phyloP scores from a whole-genome alignment of 2,329 filamentous ascomycete genomes.

The Dryadomyces quercivorus region DNA sequence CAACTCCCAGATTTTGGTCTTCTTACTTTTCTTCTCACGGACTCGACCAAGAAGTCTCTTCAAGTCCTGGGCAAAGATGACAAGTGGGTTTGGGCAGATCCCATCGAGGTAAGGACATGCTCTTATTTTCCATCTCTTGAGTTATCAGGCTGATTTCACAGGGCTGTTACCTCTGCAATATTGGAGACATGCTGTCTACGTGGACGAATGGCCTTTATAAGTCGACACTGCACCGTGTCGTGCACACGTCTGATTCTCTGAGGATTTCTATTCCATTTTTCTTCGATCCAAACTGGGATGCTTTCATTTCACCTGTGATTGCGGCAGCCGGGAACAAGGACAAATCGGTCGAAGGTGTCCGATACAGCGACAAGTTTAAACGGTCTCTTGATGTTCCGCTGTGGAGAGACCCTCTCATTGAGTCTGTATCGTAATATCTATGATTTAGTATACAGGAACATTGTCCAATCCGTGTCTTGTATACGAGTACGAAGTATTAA shows the following conservation, averaged over 20 bases:
- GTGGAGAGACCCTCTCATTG: constrained; percentile 3
- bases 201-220: constrained; percentile 37
- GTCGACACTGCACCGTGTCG: constrained; percentile 34
- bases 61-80: constrained; percentile 29
- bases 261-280: constrained; percentile 42
- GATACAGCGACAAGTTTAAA: constrained; percentile 13
- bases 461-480: background rate
- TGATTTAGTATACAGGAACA: background rate
- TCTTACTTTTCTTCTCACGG: constrained; percentile 4
- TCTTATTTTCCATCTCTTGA: background rate
- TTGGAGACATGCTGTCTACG: constrained; percentile 36
- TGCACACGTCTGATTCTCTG: constrained; percentile 23
- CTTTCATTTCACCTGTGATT: constrained; percentile 23
- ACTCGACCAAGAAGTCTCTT: constrained; percentile 12
- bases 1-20: constrained; percentile 1
- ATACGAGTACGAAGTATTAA: background rate
- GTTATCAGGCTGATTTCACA: constrained; percentile 7
- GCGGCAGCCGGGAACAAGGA: constrained; percentile 23
- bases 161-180: constrained; percentile 36
- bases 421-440: background rate
- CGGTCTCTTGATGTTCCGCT: background rate
- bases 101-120: constrained; percentile 16
- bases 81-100: constrained; percentile 29
- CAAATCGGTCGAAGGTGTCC: constrained; percentile 28
- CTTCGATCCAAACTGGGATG: constrained; percentile 34